phyloP scores from a whole-genome alignment of 164 flowering plant genomes.

The Chimonanthus praecox region DNA sequence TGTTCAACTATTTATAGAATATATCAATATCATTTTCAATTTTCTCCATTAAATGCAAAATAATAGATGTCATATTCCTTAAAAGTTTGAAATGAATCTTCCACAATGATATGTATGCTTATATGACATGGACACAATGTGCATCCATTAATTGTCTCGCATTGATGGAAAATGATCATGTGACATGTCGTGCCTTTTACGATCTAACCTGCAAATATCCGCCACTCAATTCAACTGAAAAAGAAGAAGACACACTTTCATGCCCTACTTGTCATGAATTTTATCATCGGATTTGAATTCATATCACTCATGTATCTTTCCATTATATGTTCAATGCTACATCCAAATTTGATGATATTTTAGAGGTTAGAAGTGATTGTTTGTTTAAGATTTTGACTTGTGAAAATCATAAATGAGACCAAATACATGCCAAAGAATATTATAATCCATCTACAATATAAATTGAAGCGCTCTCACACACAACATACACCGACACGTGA shows the following conservation, averaged over 20 bases:
- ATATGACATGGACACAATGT: not conserved
- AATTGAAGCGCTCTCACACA: too few species aligned
- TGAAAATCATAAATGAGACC: not conserved
- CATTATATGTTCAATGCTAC: not conserved
- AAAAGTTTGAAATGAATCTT: not conserved
- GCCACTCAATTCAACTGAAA: not conserved
- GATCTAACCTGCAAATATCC: not conserved
- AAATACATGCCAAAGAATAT: not conserved
- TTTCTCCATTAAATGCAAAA: not conserved
- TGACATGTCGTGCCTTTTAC: not conserved
- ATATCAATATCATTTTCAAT: not conserved
- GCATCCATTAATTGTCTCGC: not conserved
- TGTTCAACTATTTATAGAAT: not conserved
- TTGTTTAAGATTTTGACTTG: not conserved
- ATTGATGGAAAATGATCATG: not conserved
- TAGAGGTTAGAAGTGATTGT: not conserved
- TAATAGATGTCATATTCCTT: not conserved
- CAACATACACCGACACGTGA: too few species aligned
- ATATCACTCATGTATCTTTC: not conserved
- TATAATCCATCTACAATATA: not conserved
- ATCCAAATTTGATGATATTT: not conserved
- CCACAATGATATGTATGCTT: not conserved
- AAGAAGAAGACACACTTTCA: not conserved
- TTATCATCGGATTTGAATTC: not conserved
- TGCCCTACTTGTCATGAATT: constrained; percentile 9